Base-by-base conservation (phyloP, 2,329 filamentous ascomycete genomes). In the Colletotrichum sp. region DNA sequence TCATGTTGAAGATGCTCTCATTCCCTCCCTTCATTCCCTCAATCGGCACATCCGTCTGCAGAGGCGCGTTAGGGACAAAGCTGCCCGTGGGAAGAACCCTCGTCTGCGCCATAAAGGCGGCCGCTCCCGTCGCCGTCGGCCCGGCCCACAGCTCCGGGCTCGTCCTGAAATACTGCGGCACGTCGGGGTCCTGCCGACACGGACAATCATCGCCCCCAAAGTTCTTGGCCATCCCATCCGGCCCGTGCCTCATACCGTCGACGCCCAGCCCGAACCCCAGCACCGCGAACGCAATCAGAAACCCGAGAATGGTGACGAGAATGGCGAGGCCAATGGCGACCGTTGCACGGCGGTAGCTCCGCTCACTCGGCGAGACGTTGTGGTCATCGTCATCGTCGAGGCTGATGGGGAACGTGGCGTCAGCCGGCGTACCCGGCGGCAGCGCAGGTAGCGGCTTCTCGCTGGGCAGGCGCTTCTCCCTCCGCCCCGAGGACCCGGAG, bases 61-160 rank as follows among this genome's bases (percentile, higher is more conserved):
- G 86, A 65, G 94, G 94, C 65, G 89, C 86, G 80, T 94, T 94
- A 16, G 93, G 92, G 36, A 93, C 91, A 81, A 92, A 95, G 7
- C 92, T 89, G 3, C 85, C 90, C 10, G 91, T 88, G 78, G 94
- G 93, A 52, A 94, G 92, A 2, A 90, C 89, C 78, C 93, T 92
- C 8, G 92, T 95, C 84, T 95, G 91, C 2, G 93, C 94, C 73
- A 96, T 86, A 82, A 95, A 95, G 2, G 94, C 91, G 30, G 93
- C 88, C 72, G 85, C 86, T 16, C 94, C 94, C 2, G 94, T 96
- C n/a, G 92, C 88, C 6, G 92, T 95, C 49, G 93, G 93, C 2
- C 93, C 93, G 83, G 88, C 84, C 87, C 88, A 92, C 60, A 92
- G 82, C 82, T 93, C 87, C 5, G 91, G 91, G 28, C 86, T 87